Evolutionary conservation across 2,329 filamentous ascomycete species (phyloP).

Genomic region (Rhynchosporium secalis): DNA sequence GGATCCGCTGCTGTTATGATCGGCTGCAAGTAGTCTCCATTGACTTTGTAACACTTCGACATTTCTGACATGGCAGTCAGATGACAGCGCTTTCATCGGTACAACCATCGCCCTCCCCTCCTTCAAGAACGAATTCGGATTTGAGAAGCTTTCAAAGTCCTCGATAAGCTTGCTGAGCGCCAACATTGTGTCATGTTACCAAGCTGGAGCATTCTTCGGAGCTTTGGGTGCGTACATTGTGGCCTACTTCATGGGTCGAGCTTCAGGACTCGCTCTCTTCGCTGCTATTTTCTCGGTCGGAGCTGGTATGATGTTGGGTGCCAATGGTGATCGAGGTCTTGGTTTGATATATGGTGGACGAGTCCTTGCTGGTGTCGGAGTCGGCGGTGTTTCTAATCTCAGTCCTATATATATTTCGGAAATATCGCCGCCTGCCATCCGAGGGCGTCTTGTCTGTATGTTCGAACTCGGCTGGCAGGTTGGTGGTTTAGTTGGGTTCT

Average conservation of each 20-base stretch:
- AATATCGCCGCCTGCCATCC: slow-evolving; percentile 60
- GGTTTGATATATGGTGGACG: slow-evolving; percentile 62
- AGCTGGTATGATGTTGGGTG: slow-evolving; percentile 71
- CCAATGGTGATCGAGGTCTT: slow-evolving; percentile 60
- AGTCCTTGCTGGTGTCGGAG: slow-evolving; percentile 62
- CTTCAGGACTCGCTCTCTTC: slow-evolving; percentile 62
- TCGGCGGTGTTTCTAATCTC: slow-evolving; percentile 64
- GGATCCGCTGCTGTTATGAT: slow-evolving; percentile 59
- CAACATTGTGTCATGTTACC: slow-evolving; percentile 80
- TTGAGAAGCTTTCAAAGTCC: slow-evolving; percentile 48
- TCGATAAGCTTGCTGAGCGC: slow-evolving; percentile 62
- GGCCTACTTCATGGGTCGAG: slow-evolving; percentile 67
- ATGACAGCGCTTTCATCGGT: slow-evolving; percentile 75
- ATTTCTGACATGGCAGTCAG: slow-evolving; percentile 5
- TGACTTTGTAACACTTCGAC: no score
- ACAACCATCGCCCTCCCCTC: slow-evolving; percentile 71
- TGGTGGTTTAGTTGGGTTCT: slow-evolving; percentile 64
- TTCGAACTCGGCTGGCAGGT: slow-evolving; percentile 67
- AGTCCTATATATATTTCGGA: slow-evolving; percentile 64
- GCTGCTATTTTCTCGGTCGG: slow-evolving; percentile 66
- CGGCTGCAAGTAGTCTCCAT: slow-evolving; percentile 37
- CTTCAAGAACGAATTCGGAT: slow-evolving; percentile 68
- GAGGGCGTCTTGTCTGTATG: slow-evolving; percentile 64
- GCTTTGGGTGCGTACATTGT: slow-evolving; percentile 67
- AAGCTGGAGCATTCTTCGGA: slow-evolving; percentile 82